phyloP scores from a whole-genome alignment of 164 flowering plant genomes.

The Paratinospora sagittata region DNA sequence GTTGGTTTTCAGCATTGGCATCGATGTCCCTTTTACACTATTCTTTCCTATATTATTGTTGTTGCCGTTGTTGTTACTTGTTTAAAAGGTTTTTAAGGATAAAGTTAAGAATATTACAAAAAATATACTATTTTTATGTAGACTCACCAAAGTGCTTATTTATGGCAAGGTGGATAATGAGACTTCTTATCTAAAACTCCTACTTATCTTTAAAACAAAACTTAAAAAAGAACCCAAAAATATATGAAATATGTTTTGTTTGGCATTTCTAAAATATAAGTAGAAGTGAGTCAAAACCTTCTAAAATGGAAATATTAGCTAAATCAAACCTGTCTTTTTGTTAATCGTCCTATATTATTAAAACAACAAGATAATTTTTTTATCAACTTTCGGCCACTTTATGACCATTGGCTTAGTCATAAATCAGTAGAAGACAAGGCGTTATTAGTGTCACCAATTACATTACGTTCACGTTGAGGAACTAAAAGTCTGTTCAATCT shows the following conservation, averaged over 20 bases:
- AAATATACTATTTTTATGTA: neutral
- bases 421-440: neutral
- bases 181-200: neutral
- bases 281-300: neutral
- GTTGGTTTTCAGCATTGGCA: too few relatives aligned
- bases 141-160: neutral
- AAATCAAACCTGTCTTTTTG: neutral
- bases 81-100: neutral
- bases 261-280: too few relatives aligned
- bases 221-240: too few relatives aligned
- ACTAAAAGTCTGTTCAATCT: too few relatives aligned
- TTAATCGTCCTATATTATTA: neutral
- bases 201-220: slow-evolving; percentile 1
- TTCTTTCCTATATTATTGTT: too few relatives aligned
- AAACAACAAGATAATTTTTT: neutral
- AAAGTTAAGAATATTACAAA: neutral
- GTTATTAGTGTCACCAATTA: neutral
- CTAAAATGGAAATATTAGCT: neutral
- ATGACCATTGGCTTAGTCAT: neutral
- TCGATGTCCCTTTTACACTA: too few relatives aligned
- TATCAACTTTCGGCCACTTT: neutral
- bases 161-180: neutral
- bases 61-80: too few relatives aligned
- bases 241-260: too few relatives aligned
- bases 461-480: neutral